Evolutionary conservation across 345 rosid species (phyloP), one percentile per base, ranked within the genome.

Genomic region (Arabis hirsuta): DNA sequence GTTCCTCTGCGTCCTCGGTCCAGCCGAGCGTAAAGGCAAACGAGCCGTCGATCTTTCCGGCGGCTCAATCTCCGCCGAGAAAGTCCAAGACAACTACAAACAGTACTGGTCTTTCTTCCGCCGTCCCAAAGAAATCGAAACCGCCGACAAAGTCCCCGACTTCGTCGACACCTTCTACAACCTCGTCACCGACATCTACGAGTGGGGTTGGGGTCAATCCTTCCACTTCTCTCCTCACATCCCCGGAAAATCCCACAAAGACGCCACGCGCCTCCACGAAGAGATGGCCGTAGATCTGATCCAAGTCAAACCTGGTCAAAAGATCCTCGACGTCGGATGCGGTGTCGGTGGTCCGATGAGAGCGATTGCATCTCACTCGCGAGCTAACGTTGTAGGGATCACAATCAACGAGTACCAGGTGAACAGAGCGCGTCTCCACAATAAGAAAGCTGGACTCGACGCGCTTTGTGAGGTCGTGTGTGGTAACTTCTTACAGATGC

Each of bases 151-250:
- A 38, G 96, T 91, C 9, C 99, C 99, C 1, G 96, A 84, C 22
- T 90, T 95, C 65, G 99, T 95, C 43, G 96, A 95, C 80, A 95
- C 99, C 0, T 95, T 95, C 53, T 95, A 95, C 88, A 95, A 95
- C 76, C 74, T 95, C 32, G 98, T 95, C 32, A 95, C 99, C 9
- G 99, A 95, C 78, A 95, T 95, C 69, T 95, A 95, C 83, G 99
- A 95, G 86, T 95, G 99, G 99, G 99, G 99, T 0, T 95, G 98
- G 99, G 99, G 98, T 5, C 99, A 95, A 73, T 95, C 98, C 60
- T 95, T 95, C 81, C 99, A 95, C 67, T 95, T 95, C 86, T 90
- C 98, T 2, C 99, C 99, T 10, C 82, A 90, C 6, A 4, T 91
- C 51, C 77, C 81, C 1, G 96, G 97, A 3, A 87, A 84, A 48